phyloP scores from a whole-genome alignment of 352 stramenopile species.

The Phytopythium chamaehyphon region DNA sequence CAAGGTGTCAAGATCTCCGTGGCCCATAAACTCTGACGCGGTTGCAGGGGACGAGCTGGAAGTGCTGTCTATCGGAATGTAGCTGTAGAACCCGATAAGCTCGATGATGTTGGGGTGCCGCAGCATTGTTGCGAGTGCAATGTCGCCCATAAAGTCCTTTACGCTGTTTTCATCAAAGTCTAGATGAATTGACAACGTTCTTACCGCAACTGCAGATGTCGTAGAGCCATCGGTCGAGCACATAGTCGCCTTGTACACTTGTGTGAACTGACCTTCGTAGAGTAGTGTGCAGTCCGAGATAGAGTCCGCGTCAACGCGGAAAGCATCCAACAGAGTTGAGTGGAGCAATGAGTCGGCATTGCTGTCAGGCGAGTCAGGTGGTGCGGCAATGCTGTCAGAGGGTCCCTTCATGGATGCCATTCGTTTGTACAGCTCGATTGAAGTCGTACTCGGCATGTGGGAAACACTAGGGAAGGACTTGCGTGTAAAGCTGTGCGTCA shows the following conservation, averaged over 20 bases:
- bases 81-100: conserved; percentile 34
- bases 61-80: conserved; percentile 12
- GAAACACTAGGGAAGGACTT: conserved; percentile 27
- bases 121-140: conserved; percentile 21
- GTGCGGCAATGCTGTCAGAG: conserved; percentile 3
- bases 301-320: conserved; percentile 17
- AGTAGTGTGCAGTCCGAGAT: conserved; percentile 21
- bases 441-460: conserved; percentile 20
- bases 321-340: conserved; percentile 16
- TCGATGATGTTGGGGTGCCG: conserved; percentile 31
- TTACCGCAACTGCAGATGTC: conserved; percentile 20
- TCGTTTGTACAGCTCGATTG: conserved; percentile 26
- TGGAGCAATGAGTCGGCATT: conserved; percentile 12
- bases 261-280: conserved; percentile 25
- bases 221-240: conserved; percentile 17
- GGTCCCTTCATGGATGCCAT: neutral
- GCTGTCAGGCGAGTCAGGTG: conserved; percentile 4
- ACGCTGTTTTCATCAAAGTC: neutral
- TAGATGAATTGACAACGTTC: conserved; percentile 11
- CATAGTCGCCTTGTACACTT: conserved; percentile 22
- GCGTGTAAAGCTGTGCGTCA: conserved; percentile 7
- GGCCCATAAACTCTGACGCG: conserved; percentile 40
- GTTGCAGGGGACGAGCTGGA: conserved; percentile 20
- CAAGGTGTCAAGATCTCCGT: conserved; percentile 32
- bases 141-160: conserved; percentile 31